Evolutionary conservation across 1,284 basidiomycete species (phyloP), one percentile per base, ranked within the genome.

Genomic region (Malassezia sympodialis): DNA sequence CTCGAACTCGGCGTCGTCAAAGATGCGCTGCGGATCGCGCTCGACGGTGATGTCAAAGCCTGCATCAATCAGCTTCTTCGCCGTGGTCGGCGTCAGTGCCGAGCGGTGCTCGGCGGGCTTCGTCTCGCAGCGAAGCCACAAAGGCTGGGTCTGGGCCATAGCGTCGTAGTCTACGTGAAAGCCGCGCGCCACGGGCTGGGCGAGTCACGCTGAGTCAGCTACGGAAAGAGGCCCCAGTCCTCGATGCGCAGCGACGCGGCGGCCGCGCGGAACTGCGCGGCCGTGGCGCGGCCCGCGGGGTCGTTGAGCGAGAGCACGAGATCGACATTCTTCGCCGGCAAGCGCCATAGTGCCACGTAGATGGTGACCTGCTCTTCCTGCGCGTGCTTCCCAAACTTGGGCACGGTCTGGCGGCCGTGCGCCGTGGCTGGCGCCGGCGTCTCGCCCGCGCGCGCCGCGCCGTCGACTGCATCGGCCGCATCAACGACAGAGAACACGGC

Each of bases 41-140:
- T 98, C 93, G 58, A 98, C 91, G 58, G 80, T 83, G 74, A 99
- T 85, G 51, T 87, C 82, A 78, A 96, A 96, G 48, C 90, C 90
- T 43, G 84, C 84, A 69, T 90, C 86, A 76, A 98, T 84, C 61
- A 99, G 83, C 64, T 81, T 82, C 78, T 88, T 90, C 65, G 90
- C 84, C 1, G 90, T 94, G 21, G 87, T 85, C 2, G 93, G 93
- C 14, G 91, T 94, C 65, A 99, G 80, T 14, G 93, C 93, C 35
- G 90, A 85, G 56, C 93, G 87, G 61, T 85, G 84, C 78, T 98
- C 94, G 66, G 60, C 55, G 30, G 62, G 63, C 62, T 72, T 73
- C 53, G 69, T 68, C 60, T 72, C 69, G 51, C 68, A 72, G 12
- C 70, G 63, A 47, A 75, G 65, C 61, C 68, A 74, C 51, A 74